These are phyloP conservation scores for Cladosporium austrohemisphaericum DNA, from an alignment of 2,329 filamentous ascomycete species.

Conservation along the genomic window DNA sequence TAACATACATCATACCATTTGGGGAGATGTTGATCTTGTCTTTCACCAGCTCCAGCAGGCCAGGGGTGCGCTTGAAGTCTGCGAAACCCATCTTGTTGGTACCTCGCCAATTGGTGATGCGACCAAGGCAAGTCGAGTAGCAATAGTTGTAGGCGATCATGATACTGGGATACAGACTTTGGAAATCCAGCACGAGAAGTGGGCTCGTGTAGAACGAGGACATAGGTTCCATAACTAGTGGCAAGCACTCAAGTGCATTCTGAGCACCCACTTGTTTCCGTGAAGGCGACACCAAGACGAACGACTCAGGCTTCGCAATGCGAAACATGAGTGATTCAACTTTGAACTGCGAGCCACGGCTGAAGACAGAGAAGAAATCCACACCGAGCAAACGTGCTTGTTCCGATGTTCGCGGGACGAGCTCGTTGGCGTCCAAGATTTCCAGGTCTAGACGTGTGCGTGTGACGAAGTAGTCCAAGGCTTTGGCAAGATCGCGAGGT, in stretches of 20 bases:
- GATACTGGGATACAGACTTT: constrained; percentile 91
- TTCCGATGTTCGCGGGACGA: constrained; percentile 85
- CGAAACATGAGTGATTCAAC: constrained; percentile 98
- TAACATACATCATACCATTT: constrained; percentile 95
- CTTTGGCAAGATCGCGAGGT: constrained; percentile 65
- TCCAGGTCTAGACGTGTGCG: constrained; percentile 81
- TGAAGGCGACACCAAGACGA: constrained; percentile 83
- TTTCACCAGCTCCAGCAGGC: constrained; percentile 71
- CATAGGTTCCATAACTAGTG: constrained; percentile 95
- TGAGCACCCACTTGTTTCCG: constrained; percentile 88
- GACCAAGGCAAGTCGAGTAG: constrained; percentile 91
- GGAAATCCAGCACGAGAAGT: constrained; percentile 87
- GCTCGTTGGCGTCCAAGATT: constrained; percentile 83
- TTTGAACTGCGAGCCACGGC: constrained; percentile 93
- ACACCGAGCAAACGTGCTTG: constrained; percentile 89
- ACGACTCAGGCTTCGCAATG: constrained; percentile 95
- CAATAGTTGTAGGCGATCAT: constrained; percentile 99
- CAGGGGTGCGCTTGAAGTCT: constrained; percentile 73
- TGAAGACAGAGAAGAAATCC: constrained; percentile 96
- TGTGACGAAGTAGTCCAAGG: constrained; percentile 72
- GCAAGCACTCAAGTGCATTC: constrained; percentile 90
- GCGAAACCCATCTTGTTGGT: constrained; percentile 92
- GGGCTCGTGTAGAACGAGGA: constrained; percentile 92
- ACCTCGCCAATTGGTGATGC: constrained; percentile 82
- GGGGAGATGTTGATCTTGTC: constrained; percentile 88